A percentile compares a stretch with the other conserved stretches of the same genome.
phyloP scores from a whole-genome alignment of 192 early-diverging fungal species.

The Coemansia javaensis region DNA sequence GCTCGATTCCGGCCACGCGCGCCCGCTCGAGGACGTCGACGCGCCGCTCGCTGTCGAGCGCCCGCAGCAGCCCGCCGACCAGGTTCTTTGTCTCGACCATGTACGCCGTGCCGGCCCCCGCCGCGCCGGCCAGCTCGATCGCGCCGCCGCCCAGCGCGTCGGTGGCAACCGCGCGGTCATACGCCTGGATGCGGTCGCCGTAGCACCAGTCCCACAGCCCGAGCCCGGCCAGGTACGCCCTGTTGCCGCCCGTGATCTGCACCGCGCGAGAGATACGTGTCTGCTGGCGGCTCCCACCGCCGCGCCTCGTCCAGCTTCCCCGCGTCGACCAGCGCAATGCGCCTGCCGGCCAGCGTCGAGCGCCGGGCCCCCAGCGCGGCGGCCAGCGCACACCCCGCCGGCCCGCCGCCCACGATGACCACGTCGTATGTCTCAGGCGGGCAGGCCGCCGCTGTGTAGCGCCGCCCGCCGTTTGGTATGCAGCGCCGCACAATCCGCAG shows the following conservation, averaged over 20 bases:
- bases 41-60: constrained; percentile 32
- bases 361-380: constrained; percentile 52
- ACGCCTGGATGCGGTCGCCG: constrained; percentile 58
- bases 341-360: constrained; percentile 24
- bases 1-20: constrained; percentile 58
- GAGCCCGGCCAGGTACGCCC: constrained; percentile 48
- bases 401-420: constrained; percentile 86
- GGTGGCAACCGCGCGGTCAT: constrained; percentile 42
- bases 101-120: constrained; percentile 57
- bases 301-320: constrained; percentile 58
- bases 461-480: too few species aligned
- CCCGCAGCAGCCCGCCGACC: constrained; percentile 61
- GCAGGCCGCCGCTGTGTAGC: too few species aligned
- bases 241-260: constrained; percentile 66
- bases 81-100: constrained; percentile 88
- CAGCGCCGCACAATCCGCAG: neutral
- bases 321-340: constrained; percentile 77
- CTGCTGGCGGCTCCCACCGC: constrained; percentile 51
- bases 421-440: constrained; percentile 63
- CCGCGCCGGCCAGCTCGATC: constrained; percentile 7
- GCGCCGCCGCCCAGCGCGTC: constrained; percentile 27
- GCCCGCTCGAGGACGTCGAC: constrained; percentile 66
- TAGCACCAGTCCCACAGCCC: constrained; percentile 65
- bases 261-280: constrained; percentile 77
- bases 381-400: constrained; percentile 82